Base-by-base conservation (phyloP, 164 flowering plant species). In the Macadamia tetraphylla region DNA sequence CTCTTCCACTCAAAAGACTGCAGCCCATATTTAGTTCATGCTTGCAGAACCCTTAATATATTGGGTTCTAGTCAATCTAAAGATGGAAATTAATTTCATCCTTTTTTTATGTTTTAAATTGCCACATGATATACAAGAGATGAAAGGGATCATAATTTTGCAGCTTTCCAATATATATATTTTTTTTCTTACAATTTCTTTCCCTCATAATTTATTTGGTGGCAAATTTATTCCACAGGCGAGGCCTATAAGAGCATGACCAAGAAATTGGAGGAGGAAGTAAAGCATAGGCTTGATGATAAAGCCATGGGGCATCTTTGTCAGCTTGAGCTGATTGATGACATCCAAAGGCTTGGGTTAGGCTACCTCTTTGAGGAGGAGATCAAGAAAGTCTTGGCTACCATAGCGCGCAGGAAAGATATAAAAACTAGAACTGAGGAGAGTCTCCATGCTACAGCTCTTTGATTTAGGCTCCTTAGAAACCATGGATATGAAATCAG, bases 381-480 rank as follows among this genome's bases (percentile, higher is more conserved):
- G 23, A 23, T 23, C 23, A 23, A 23, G 23, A 23, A 23, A 23
- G 70, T 63, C 29, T 23, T 67, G n/a, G 14, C 43, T 2, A n/a
- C 51, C 56, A 67, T 14, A 58, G 13, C n/a, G 17, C 30, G 0
- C 11, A 35, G 13, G 7, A 6, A 18, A 18, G 57, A 23, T 23
- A 23, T 23, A 23, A 23, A 23, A 23, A 35, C 23, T 15, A 17
- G 0, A 1, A 12, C 12, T 17, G 15, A 40, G 4, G 61, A 56
- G 7, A 29, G 31, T 10, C 52, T 62, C 4, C 23, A 62, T 35
- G 43, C 29, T 3, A 60, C 32, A 1, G 72, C 72, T 1, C 60
- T 69, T 0, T 6, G 66, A 9, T 69, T 69, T 42, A 62, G 66
- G 56, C 72, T 69, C 51, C 66, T 69, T n/a, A 51, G 72, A 23